Evolutionary conservation across 2,329 filamentous ascomycete species (phyloP), one percentile per base, ranked within the genome.

Genomic region (Arthrobotrys musiformis): DNA sequence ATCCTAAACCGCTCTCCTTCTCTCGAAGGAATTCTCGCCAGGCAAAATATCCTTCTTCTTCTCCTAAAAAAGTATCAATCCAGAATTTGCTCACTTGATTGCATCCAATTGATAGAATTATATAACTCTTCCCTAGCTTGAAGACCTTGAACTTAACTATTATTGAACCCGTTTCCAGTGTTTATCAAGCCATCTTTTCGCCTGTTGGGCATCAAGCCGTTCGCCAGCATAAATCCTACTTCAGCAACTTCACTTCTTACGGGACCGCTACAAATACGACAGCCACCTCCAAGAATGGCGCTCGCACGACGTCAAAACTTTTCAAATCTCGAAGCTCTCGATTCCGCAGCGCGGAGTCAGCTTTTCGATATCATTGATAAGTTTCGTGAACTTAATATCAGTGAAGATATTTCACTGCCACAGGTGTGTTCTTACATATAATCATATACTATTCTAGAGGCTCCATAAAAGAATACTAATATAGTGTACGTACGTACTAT

Each of bases 361-460:
- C 58, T 76, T 11, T 76, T 76, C 17, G 60, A 76, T 44, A 64
- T 46, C 1, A 81, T 81, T 15, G 80, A 81, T 28, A 79, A 79
- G 30, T 79, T 81, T 19, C 67, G 80, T 6, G 80, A 80, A 19
- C 74, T 79, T 8, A 79, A 80, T 22, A 78, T 81, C 17, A 79
- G 72, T 35, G 79, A 81, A 33, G 79, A 81, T 74, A 80, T 81
- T 22, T 79, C 80, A 0, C 69, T 81, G 11, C 80, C 80, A 24
- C 80, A 81, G 54, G 80, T 81, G 66, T 3, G 28, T 54, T 7
- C 8, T 13, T 13, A n/a, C 7, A 13, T 13, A 17, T 33, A n/a
- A 7, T 26, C 46, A 28, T 50, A 2, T 11, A 24, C 13, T 4
- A 17, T 7, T 2, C 0, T 26, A 33, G 24, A 3, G 2, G 17